Evolutionary conservation across 2,329 filamentous ascomycete genomes (phyloP).

Genomic region (Colletotrichum shisoi): DNA sequence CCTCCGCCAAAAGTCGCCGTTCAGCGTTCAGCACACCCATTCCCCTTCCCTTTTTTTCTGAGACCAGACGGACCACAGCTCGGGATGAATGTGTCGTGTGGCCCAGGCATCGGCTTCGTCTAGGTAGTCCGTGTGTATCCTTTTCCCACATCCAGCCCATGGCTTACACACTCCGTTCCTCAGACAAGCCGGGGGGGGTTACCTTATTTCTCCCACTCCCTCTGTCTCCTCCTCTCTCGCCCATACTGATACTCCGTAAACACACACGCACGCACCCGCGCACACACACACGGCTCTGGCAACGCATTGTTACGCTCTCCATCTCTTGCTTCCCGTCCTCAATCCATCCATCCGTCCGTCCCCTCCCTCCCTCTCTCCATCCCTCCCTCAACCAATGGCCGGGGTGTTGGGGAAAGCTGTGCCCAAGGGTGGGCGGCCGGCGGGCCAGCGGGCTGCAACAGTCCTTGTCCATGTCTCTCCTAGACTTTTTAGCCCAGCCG

Average conservation of each 20-base stretch:
- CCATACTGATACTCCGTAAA: no score
- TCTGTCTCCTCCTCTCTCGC: no score
- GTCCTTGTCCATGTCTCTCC: slow-evolving; percentile 29
- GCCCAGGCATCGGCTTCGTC: slow-evolving; percentile 8
- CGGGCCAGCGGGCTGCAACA: slow-evolving; percentile 33
- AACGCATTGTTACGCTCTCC: slow-evolving; percentile 10
- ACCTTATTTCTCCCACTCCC: not conserved
- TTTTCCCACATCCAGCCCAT: slow-evolving; percentile 13
- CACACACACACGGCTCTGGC: slow-evolving; percentile 13
- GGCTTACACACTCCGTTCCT: not conserved
- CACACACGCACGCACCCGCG: not conserved
- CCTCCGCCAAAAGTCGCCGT: slow-evolving; percentile 24
- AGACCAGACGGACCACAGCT: slow-evolving; percentile 24
- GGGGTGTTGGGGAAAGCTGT: slow-evolving; percentile 44
- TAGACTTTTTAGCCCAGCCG: slow-evolving; percentile 10
- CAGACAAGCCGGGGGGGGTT: not conserved
- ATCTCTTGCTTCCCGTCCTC: slow-evolving; percentile 3
- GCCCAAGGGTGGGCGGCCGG: slow-evolving; percentile 21
- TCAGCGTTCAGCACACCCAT: slow-evolving; percentile 16
- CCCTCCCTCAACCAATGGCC: slow-evolving; percentile 41
- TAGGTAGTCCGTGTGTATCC: slow-evolving; percentile 24
- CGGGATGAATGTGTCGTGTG: not conserved
- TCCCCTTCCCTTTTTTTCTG: slow-evolving; percentile 9
- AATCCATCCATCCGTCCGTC: slow-evolving; percentile 22
- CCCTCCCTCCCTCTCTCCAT: slow-evolving; percentile 40